Percentiles rank a stretch among this genome's conserved stretches.
Conservation (phyloP, 805 yeast genomes). For the Teunomyces pallodes region DNA sequence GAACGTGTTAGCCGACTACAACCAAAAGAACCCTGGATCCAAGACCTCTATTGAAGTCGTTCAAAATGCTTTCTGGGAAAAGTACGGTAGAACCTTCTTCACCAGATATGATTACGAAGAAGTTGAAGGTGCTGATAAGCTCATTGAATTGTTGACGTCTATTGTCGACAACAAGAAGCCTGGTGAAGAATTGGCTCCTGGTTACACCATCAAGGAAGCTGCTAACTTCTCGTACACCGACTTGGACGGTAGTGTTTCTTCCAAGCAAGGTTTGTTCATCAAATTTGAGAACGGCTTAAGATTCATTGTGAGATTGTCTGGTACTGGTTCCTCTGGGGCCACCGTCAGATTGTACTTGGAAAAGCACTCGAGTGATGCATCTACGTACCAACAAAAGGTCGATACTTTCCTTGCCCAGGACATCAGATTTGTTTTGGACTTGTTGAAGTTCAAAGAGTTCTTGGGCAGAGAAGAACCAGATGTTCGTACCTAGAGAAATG, state of each 20-base stretch:
- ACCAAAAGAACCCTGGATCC: conserved; percentile 53
- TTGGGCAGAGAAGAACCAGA: conserved; percentile 86
- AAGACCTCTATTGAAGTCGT: conserved; percentile 71
- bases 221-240: conserved; percentile 93
- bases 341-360: conserved; percentile 92
- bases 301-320: conserved; percentile 86
- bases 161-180: conserved; percentile 30
- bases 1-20: conserved; percentile 85
- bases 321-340: conserved; percentile 98
- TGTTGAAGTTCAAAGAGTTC: conserved; percentile 68
- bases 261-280: conserved; percentile 84
- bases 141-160: conserved; percentile 48
- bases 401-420: conserved; percentile 67
- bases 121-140: conserved; percentile 73
- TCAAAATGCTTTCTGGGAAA: conserved; percentile 83
- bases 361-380: conserved; percentile 63
- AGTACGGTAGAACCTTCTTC: conserved; percentile 95
- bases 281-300: conserved; percentile 80
- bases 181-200: conserved; percentile 50
- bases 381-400: conserved; percentile 50
- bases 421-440: conserved; percentile 58
- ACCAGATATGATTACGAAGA: conserved; percentile 94
- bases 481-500: conserved; percentile 63
- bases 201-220: conserved; percentile 63
- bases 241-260: conserved; percentile 86